Base-by-base conservation (phyloP, 192 early-diverging fungal genomes). In the Backusella mclennaniae region DNA sequence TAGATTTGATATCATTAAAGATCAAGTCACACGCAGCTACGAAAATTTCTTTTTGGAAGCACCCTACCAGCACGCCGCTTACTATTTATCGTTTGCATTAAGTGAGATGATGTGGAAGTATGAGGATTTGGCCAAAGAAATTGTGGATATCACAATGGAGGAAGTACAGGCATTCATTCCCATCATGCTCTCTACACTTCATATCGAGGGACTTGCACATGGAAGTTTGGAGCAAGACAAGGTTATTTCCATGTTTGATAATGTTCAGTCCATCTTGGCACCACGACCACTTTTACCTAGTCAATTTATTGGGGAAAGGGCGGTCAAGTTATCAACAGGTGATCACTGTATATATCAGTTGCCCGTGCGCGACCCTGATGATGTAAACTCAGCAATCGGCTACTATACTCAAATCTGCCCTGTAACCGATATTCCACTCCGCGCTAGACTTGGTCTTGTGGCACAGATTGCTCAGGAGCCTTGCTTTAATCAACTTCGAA, bases 401-500 rank as follows among this genome's bases (percentile, higher is more conserved):
- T 87, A 93, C 83, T 92, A 90, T 76, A 42, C 94, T 53, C 93
- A 95, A 68, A 73, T 93, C 9, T 92, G 93, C 0, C 77, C 84
- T 66, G 75, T 84, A 26, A 78, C 84, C 14, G 82, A 95, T 80
- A 79, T 76, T 31, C 59, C 69, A 17, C 75, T 86, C 23, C 87
- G 95, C 26, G 80, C 80, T 71, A 69, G 84, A 36, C 73, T 92
- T 66, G 83, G 87, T 73, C 86, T 97, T 56, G 46, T 95, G 21
- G 79, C 86, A 39, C 92, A 96, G 74, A 94, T 99, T 31, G 82
- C 89, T 4, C 82, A 90, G 71, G 96, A 99, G 77, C 95, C 96
- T 17, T 93, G 88, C 71, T 97, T 97, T 80, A 88, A 97, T 82
- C 91, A 96, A 77, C 86, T 97, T 35, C 86, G 97, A 14, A 99